Evolutionary conservation across 768 basidiomycete genomes (phyloP).

Genomic region (Phylloporus scabripes): DNA sequence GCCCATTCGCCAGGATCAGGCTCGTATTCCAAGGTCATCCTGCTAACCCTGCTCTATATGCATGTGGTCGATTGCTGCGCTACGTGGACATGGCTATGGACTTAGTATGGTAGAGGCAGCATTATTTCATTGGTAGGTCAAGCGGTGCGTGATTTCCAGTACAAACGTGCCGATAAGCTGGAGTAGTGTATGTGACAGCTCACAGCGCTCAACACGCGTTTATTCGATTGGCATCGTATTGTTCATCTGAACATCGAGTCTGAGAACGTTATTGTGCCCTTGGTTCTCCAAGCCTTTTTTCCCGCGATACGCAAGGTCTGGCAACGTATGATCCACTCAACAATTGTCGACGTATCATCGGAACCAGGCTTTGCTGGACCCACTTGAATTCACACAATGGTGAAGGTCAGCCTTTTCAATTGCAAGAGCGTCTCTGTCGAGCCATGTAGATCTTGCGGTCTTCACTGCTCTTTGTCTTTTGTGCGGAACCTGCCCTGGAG

Average conservation of each 20-base stretch:
- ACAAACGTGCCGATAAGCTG: too few relatives aligned
- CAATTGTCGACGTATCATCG: constrained; percentile 19
- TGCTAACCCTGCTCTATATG: too few relatives aligned
- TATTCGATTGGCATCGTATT: constrained; percentile 19
- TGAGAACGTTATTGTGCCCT: constrained; percentile 29
- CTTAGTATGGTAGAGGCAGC: too few relatives aligned
- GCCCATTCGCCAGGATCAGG: too few relatives aligned
- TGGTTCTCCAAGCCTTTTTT: constrained; percentile 15
- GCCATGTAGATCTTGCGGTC: neutral
- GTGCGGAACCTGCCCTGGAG: neutral
- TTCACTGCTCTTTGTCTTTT: neutral
- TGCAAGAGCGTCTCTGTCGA: neutral
- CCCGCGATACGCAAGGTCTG: neutral
- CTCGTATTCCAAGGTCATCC: too few relatives aligned
- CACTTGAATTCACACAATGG: constrained; percentile 29
- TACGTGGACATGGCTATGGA: too few relatives aligned
- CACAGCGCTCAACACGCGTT: neutral
- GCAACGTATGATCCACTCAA: constrained; percentile 20
- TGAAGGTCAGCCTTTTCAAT: neutral
- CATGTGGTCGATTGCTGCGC: too few relatives aligned
- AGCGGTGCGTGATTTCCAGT: too few relatives aligned
- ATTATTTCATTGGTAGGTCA: too few relatives aligned
- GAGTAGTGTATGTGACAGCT: neutral
- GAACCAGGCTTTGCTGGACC: constrained; percentile 30
- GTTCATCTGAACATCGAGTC: too few relatives aligned